Conservation (phyloP, 2,329 filamentous ascomycete species). For the Epichloe coenophiala region DNA sequence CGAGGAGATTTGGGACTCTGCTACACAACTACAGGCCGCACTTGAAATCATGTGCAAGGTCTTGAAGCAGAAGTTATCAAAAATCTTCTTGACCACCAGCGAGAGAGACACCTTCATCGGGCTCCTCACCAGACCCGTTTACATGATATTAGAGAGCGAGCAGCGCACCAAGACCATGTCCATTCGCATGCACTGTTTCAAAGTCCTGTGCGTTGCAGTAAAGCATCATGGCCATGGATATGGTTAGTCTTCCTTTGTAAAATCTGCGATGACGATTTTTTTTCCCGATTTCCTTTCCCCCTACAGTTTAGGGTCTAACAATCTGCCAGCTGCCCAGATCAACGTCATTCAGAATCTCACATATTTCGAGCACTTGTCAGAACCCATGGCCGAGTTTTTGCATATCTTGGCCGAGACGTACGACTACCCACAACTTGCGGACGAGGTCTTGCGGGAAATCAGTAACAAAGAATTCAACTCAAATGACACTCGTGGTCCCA, state of each 20-base stretch:
- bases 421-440: conserved; percentile 87
- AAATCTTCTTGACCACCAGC: conserved; percentile 90
- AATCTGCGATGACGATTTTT: not conserved
- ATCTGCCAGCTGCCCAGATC: conserved; percentile 67
- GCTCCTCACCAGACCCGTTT: conserved; percentile 82
- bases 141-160: conserved; percentile 88
- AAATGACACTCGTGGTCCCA: conserved; percentile 88
- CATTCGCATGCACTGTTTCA: conserved; percentile 94
- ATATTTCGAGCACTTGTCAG: conserved; percentile 96
- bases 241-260: conserved; percentile 37
- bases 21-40: conserved; percentile 72
- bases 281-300: not conserved
- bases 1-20: conserved; percentile 78
- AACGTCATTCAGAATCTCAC: conserved; percentile 95
- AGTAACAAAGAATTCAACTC: conserved; percentile 98
- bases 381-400: conserved; percentile 96
- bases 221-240: conserved; percentile 98
- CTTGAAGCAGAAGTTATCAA: conserved; percentile 78
- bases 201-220: conserved; percentile 87
- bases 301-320: conserved; percentile 13
- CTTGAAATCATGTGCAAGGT: conserved; percentile 95
- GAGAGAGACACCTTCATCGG: conserved; percentile 92
- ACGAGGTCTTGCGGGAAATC: conserved; percentile 85
- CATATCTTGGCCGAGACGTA: conserved; percentile 95
- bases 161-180: conserved; percentile 76